A percentile compares a stretch with the other conserved stretches of the same genome.
phyloP scores from a whole-genome alignment of 2,329 filamentous ascomycete species.

The Stagonosporopsis rhizophila region DNA sequence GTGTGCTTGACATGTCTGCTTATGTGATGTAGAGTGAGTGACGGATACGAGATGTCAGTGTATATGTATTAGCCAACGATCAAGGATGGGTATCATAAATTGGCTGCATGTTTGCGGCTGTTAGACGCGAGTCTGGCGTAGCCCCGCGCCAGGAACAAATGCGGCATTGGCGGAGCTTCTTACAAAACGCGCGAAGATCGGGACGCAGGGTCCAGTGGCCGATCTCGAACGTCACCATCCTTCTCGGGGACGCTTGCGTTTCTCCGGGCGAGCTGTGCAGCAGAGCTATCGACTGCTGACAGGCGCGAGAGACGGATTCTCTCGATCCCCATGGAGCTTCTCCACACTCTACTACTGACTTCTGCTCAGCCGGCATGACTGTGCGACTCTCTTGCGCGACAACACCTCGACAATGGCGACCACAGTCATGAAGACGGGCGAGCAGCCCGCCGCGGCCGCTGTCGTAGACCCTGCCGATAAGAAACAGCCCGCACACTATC shows the following conservation, averaged over 20 bases:
- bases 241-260: constrained; percentile 41
- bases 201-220: constrained; percentile 21
- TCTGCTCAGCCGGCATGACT: constrained; percentile 33
- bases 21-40: not conserved
- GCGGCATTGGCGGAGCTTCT: constrained; percentile 3
- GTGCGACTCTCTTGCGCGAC: constrained; percentile 5
- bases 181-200: constrained; percentile 7
- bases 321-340: constrained; percentile 3
- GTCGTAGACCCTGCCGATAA: constrained; percentile 39
- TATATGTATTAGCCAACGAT: constrained; percentile 4
- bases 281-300: constrained; percentile 17
- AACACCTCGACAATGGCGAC: constrained; percentile 42
- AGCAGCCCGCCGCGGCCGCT: constrained; percentile 35
- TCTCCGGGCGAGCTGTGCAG: constrained; percentile 33
- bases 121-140: constrained; percentile 7
- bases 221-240: constrained; percentile 41
- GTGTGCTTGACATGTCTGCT: constrained; percentile 10
- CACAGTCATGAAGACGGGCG: constrained; percentile 41
- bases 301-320: constrained; percentile 13
- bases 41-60: not conserved
- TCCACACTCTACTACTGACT: constrained; percentile 16
- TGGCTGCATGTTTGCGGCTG: constrained; percentile 4
- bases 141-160: constrained; percentile 14
- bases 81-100: constrained; percentile 1
- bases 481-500: constrained; percentile 69